Evolutionary conservation across 768 basidiomycete genomes (phyloP).

Genomic region (Hysterangium stoloniferum): DNA sequence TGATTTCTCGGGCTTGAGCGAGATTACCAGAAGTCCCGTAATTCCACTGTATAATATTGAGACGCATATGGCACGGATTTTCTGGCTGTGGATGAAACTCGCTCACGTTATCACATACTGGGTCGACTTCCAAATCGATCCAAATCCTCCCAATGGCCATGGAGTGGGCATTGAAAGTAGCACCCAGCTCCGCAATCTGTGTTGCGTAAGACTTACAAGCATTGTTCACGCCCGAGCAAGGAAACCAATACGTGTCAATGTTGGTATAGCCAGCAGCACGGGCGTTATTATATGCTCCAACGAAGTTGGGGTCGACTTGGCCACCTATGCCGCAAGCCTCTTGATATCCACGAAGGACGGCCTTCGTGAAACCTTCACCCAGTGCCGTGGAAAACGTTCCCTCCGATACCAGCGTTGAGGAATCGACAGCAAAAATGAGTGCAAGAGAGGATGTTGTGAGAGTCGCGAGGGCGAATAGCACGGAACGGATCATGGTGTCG

Average conservation of each 20-base stretch:
- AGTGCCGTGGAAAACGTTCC: not conserved
- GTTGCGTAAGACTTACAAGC: not conserved
- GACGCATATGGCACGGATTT: too few species aligned
- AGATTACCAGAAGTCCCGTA: constrained; percentile 7
- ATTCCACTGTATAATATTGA: constrained; percentile 7
- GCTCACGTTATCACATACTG: not conserved
- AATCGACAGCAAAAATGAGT: not conserved
- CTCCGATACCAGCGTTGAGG: not conserved
- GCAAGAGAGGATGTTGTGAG: not conserved
- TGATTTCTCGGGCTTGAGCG: constrained; percentile 1
- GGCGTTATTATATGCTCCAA: constrained; percentile 9
- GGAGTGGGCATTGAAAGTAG: constrained; percentile 5
- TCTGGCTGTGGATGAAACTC: too few species aligned
- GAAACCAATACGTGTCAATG: constrained; percentile 11
- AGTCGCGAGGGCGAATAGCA: not conserved
- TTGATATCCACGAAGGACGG: not conserved
- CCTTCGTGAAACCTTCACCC: constrained; percentile 3
- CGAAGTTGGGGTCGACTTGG: constrained; percentile 12
- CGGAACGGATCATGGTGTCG: too few species aligned
- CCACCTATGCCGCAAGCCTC: constrained; percentile 1
- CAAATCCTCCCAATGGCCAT: constrained; percentile 11
- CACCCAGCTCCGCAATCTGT: constrained; percentile 3
- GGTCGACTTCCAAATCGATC: not conserved
- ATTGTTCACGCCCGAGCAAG: not conserved
- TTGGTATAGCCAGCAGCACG: constrained; percentile 8